phyloP scores from a whole-genome alignment of 2,329 filamentous ascomycete species.

The Trichoderma koningiopsis region DNA sequence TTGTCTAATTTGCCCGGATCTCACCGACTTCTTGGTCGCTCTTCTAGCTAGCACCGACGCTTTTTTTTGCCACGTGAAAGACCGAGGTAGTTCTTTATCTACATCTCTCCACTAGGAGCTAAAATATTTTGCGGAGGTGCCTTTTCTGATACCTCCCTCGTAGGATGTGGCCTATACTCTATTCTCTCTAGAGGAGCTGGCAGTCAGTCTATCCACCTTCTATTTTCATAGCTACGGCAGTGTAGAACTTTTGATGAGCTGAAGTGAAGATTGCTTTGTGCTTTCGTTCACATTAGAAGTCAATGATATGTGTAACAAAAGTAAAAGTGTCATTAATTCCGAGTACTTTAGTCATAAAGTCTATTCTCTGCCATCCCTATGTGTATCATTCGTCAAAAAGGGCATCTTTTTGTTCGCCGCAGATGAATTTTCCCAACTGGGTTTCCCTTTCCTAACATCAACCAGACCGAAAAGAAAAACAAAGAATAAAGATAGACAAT shows the following conservation, averaged over 20 bases:
- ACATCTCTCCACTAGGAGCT: background rate
- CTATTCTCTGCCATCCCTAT: constrained; percentile 1
- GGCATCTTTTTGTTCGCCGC: background rate
- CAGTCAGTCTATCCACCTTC: background rate
- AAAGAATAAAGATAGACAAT: background rate
- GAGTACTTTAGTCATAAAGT: background rate
- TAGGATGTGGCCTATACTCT: background rate
- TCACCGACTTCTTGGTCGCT: background rate
- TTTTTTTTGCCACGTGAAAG: background rate
- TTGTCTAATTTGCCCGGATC: background rate
- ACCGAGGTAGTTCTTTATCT: background rate
- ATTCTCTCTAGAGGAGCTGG: background rate
- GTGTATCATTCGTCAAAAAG: constrained; percentile 1
- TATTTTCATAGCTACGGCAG: background rate
- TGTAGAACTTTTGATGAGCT: background rate
- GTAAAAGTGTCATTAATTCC: background rate
- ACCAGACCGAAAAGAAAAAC: background rate
- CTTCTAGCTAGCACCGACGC: background rate
- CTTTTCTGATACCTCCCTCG: background rate
- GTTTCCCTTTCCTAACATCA: background rate
- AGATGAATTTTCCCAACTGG: background rate
- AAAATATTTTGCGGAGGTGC: background rate
- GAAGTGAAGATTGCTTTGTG: no score
- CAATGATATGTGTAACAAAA: background rate
- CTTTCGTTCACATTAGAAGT: background rate